phyloP scores from a whole-genome alignment of 805 yeast species.

The Suhomyces xylopsoci region DNA sequence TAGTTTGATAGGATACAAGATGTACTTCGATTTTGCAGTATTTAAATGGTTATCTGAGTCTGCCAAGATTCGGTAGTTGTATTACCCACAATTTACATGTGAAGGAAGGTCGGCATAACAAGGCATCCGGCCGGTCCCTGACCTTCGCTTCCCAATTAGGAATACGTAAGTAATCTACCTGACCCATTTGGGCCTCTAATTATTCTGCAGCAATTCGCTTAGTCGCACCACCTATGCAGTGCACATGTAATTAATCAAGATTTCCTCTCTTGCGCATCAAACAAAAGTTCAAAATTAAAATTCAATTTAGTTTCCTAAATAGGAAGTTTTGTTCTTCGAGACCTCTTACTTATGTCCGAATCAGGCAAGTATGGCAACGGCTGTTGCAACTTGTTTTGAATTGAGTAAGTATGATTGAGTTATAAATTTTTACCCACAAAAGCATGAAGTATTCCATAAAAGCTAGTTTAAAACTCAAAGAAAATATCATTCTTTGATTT shows the following conservation, averaged over 20 bases:
- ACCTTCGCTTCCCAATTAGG: neutral
- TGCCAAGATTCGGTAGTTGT: neutral
- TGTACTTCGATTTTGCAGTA: neutral
- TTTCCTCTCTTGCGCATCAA: neutral
- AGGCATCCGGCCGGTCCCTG: neutral
- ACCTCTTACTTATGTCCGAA: neutral
- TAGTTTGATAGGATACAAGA: neutral
- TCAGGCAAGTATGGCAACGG: neutral
- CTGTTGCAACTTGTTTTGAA: neutral
- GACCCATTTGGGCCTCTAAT: neutral
- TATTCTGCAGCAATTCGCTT: neutral
- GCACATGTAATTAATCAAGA: neutral
- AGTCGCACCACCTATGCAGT: neutral
- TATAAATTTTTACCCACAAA: neutral
- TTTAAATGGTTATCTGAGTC: neutral
- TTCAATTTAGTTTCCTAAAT: neutral
- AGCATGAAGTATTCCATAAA: neutral
- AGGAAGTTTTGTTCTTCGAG: neutral
- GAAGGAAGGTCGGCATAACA: neutral
- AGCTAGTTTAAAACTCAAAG: neutral
- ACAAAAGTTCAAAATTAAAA: neutral
- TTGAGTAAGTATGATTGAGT: neutral
- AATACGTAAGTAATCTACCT: neutral
- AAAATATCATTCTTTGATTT: neutral
- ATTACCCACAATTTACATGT: neutral